Percentiles rank a stretch among this genome's conserved stretches.
These are phyloP conservation scores for Helicocarpus griseus DNA, from an alignment of 2,329 filamentous ascomycete genomes.

Conservation along the genomic window DNA sequence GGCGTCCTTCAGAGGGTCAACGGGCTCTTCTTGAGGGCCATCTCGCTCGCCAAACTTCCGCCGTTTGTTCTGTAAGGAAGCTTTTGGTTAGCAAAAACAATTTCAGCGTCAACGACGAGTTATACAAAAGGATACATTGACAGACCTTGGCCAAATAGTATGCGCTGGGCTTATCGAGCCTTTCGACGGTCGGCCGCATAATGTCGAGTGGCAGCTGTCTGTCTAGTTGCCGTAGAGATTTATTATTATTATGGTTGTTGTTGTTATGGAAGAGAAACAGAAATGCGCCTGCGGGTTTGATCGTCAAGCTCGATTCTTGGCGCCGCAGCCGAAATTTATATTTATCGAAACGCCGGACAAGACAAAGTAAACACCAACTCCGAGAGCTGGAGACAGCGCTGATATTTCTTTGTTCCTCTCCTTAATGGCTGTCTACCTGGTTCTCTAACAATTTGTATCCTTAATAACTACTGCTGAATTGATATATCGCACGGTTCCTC, in stretches of 20 bases:
- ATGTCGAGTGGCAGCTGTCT: background rate
- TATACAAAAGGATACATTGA: background rate
- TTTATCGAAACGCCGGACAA: background rate
- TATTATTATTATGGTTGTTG: background rate
- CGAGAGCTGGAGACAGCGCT: background rate
- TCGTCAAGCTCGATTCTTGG: conserved; percentile 2
- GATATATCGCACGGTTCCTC: too few relatives aligned
- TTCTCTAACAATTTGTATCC: background rate
- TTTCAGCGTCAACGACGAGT: background rate
- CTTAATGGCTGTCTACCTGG: background rate
- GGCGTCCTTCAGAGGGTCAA: conserved; percentile 74
- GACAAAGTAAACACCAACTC: background rate
- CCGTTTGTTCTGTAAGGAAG: conserved; percentile 55
- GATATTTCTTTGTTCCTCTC: background rate
- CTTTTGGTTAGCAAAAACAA: background rate
- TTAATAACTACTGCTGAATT: too few relatives aligned
- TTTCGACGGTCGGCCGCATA: conserved; percentile 61
- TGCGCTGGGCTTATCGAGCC: conserved; percentile 87
- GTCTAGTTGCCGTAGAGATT: background rate
- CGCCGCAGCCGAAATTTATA: background rate
- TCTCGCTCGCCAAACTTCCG: conserved; percentile 51
- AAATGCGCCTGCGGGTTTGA: background rate
- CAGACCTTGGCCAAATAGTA: conserved; percentile 77
- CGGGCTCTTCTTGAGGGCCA: conserved; percentile 49
- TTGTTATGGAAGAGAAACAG: background rate